phyloP scores from a whole-genome alignment of 352 stramenopile species.

The Phytophthora podocarpi region DNA sequence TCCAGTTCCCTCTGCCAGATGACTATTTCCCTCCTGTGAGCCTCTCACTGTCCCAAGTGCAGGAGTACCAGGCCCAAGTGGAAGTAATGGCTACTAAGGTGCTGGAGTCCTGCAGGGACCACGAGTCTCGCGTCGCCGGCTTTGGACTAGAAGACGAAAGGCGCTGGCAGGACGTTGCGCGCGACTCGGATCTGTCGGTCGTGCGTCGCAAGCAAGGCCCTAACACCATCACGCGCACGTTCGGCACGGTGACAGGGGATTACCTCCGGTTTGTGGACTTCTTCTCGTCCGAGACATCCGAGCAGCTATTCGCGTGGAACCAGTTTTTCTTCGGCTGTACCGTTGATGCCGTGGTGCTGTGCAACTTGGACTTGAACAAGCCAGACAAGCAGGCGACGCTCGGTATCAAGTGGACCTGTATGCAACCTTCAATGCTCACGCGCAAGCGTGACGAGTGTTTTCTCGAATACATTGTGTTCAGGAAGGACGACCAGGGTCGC shows the following conservation, averaged over 20 bases:
- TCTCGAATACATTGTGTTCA: constrained; percentile 76
- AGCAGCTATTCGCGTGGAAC: constrained; percentile 72
- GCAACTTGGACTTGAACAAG: constrained; percentile 58
- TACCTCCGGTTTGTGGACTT: constrained; percentile 68
- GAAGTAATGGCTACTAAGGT: constrained; percentile 26
- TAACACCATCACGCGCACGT: constrained; percentile 49
- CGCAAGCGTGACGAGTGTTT: constrained; percentile 78
- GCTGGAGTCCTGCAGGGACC: constrained; percentile 34
- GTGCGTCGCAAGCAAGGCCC: constrained; percentile 30
- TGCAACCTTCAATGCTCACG: constrained; percentile 60
- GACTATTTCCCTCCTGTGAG: constrained; percentile 44
- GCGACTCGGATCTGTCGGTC: constrained; percentile 37
- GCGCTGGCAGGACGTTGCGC: constrained; percentile 37
- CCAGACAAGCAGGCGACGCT: constrained; percentile 56
- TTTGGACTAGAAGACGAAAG: constrained; percentile 27
- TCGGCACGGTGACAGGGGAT: constrained; percentile 57
- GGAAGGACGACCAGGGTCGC: constrained; percentile 55
- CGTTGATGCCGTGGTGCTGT: constrained; percentile 71
- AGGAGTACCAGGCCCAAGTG: constrained; percentile 37
- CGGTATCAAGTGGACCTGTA: constrained; percentile 82
- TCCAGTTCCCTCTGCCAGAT: constrained; percentile 50
- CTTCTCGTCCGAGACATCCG: constrained; percentile 65
- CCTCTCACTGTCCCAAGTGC: constrained; percentile 37
- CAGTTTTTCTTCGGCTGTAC: constrained; percentile 69
- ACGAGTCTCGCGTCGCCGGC: constrained; percentile 36